Evolutionary conservation across 306 rosid species (phyloP), one percentile per base, ranked within the genome.

Genomic region (Cotoneaster glaucophyllus): DNA sequence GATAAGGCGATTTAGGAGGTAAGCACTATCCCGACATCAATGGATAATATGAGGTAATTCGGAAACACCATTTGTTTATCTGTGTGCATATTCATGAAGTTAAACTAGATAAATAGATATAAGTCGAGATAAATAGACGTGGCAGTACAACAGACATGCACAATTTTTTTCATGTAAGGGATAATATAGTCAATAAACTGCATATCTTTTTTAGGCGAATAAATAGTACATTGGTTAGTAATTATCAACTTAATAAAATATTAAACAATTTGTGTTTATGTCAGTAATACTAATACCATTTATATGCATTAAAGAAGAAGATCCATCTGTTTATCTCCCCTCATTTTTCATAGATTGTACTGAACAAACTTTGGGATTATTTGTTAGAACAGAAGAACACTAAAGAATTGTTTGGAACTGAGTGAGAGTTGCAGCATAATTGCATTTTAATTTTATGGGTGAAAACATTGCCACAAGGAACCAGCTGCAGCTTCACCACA

Each of bases 391-490:
- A 39, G 12, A 39, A 39, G 44, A 39, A 39, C 44, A 39, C 44
- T 39, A 8, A 39, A 2, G 18, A 45, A 45, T 45, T 45, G 52
- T 45, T 13, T 12, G 18, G 52, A 34, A 34, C 39, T 34, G 18
- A 12, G 2, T 45, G 52, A 45, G 18, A 45, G 6, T 45, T 45
- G 52, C 52, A 45, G 1, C 39, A 34, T 34, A 45, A 45, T 45
- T 45, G 52, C 52, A 45, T 45, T 45, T 45, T 45, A 45, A 45
- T 45, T 13, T 45, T 13, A 87, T 90, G 97, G 93, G 44, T 77
- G 97, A 88, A 10, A 81, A 68, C 56, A 69, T 22, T 14, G 41
- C 67, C 67, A 28, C 41, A 63, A 8, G 52, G 74, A 68, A 67
- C 77, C 84, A 64, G 68, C 57, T 14, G 64, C 57, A 50, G 75